Percentiles rank a stretch among this genome's conserved stretches.
phyloP scores from a whole-genome alignment of 208 protist species.

The Kentomonas sorsogonicus region DNA sequence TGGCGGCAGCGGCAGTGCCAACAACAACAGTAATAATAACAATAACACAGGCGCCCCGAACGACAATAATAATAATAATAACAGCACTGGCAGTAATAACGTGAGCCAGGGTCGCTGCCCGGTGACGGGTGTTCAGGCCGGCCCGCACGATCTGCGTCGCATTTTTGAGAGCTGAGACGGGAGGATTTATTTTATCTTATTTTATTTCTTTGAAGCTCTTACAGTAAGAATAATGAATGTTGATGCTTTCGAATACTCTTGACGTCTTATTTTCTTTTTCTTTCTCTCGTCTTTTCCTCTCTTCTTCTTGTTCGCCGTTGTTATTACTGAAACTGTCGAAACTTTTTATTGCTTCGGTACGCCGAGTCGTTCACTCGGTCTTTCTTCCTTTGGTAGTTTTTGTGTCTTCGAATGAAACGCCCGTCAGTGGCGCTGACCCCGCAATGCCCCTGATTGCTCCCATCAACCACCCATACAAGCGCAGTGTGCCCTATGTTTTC shows the following conservation, averaged over 20 bases:
- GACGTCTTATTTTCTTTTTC: constrained; percentile 1
- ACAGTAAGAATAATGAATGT: no score
- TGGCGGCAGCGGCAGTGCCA: constrained; percentile 30
- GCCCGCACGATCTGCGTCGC: not conserved
- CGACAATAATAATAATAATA: not conserved
- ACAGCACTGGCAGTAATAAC: not conserved
- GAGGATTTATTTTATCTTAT: no score
- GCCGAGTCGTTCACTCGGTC: no score
- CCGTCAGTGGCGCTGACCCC: no score
- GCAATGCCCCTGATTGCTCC: no score
- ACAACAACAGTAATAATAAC: not conserved
- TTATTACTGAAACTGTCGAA: not conserved
- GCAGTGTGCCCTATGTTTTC: no score
- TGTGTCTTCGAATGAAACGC: no score
- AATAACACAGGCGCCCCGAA: not conserved
- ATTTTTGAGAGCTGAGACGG: no score
- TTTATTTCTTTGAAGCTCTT: no score
- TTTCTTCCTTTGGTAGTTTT: no score
- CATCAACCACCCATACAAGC: no score
- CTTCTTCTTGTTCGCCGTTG: not conserved
- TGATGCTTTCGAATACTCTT: constrained; percentile 1
- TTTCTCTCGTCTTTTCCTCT: not conserved
- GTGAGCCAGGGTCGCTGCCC: not conserved
- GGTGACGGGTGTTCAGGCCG: not conserved
- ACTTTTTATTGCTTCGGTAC: not conserved